Percentiles rank a stretch among this genome's conserved stretches.
These are phyloP conservation scores for Lodderomyces parapsilosis DNA, from an alignment of 1,139 yeast species.

Conservation along the genomic window DNA sequence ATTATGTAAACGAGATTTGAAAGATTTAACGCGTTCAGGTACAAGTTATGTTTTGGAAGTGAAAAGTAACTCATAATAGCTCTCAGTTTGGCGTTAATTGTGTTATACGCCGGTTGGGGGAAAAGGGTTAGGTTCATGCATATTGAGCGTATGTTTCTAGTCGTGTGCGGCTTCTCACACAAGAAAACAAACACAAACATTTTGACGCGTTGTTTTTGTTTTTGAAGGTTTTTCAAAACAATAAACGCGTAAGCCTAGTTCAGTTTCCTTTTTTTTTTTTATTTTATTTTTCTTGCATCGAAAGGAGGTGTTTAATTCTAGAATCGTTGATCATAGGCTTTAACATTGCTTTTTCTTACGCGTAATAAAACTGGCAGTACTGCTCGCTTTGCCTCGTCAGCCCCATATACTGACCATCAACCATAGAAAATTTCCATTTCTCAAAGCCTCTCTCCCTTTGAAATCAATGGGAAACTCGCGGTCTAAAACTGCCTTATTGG, in stretches of 20 bases:
- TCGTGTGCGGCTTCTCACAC: background rate
- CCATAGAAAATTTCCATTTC: too few relatives aligned
- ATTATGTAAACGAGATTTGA: background rate
- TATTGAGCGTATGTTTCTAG: background rate
- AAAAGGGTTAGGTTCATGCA: too few relatives aligned
- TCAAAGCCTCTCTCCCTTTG: too few relatives aligned
- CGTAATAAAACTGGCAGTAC: too few relatives aligned
- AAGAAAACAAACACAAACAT: background rate
- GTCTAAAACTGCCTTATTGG: too few relatives aligned
- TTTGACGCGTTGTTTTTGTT: background rate
- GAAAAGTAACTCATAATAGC: background rate
- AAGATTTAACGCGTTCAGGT: background rate
- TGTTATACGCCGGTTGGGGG: background rate
- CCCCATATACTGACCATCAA: too few relatives aligned
- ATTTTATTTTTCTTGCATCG: background rate
- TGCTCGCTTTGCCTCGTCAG: too few relatives aligned
- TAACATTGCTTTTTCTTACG: too few relatives aligned
- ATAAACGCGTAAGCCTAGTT: slow-evolving; percentile 1
- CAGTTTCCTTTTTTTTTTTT: too few relatives aligned
- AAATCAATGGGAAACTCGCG: too few relatives aligned
- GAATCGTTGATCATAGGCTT: too few relatives aligned
- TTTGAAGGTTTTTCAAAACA: too few relatives aligned
- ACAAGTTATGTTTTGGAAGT: background rate
- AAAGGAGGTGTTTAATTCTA: background rate
- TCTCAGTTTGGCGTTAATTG: background rate